Conservation (phyloP, 108 stramenopile genomes). For the Pseudonitzschia delicatissima region DNA sequence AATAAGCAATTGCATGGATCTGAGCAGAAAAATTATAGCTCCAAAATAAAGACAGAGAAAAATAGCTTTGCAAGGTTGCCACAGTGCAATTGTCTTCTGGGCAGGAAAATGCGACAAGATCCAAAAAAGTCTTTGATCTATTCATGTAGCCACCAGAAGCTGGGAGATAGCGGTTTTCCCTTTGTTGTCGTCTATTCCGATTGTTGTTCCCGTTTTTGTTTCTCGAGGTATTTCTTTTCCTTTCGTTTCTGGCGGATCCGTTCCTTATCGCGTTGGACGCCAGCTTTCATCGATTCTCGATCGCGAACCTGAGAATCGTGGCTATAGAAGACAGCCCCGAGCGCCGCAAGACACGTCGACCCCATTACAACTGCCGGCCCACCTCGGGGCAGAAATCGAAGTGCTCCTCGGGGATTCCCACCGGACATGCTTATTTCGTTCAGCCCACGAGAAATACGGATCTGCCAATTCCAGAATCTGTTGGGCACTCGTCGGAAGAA, state of each 20-base stretch:
- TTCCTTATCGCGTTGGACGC: constrained; percentile 82
- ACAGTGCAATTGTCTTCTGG: no score
- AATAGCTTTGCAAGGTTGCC: no score
- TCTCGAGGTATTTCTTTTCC: constrained; percentile 16
- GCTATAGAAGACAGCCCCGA: constrained; percentile 69
- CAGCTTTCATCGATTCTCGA: constrained; percentile 69
- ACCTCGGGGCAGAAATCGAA: constrained; percentile 28
- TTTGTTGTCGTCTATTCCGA: background rate
- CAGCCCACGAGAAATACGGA: no score
- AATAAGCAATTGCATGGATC: no score
- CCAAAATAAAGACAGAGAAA: no score
- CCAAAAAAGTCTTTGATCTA: no score
- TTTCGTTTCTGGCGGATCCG: constrained; percentile 55
- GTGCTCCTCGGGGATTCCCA: background rate
- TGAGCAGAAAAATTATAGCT: no score
- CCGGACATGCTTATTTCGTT: no score
- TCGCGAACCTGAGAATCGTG: constrained; percentile 76
- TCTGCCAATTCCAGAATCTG: no score
- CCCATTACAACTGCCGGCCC: constrained; percentile 57
- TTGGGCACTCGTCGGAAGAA: no score
- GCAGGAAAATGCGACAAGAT: no score
- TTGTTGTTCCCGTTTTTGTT: constrained; percentile 19
- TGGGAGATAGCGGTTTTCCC: background rate
- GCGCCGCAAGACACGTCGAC: constrained; percentile 34
- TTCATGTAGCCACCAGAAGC: no score